These are phyloP conservation scores for Boletus tylopilopsis DNA, from an alignment of 768 basidiomycete species.

Conservation along the genomic window DNA sequence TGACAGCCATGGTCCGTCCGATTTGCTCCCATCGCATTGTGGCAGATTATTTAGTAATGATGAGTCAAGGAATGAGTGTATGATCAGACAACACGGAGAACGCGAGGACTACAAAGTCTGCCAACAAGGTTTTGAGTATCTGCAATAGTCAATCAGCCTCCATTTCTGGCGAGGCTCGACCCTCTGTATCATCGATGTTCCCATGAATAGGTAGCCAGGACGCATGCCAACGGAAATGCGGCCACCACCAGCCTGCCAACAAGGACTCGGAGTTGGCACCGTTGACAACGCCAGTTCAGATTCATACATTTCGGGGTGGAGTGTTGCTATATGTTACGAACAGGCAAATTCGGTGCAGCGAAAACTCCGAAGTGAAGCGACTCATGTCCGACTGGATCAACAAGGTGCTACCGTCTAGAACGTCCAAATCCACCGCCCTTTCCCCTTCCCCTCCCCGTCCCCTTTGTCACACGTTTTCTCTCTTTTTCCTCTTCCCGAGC, in stretches of 20 bases:
- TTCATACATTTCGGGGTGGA: not conserved
- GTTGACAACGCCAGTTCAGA: not conserved
- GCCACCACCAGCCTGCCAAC: not conserved
- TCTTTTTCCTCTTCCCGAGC: constrained; percentile 79
- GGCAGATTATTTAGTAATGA: not conserved
- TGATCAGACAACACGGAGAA: constrained; percentile 5
- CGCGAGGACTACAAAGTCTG: not conserved
- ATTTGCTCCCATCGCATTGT: not conserved
- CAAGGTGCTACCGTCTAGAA: constrained; percentile 20
- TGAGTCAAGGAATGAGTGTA: not conserved
- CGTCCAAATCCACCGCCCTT: constrained; percentile 19
- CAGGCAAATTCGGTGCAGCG: not conserved
- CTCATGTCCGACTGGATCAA: not conserved
- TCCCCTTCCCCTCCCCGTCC: constrained; percentile 22
- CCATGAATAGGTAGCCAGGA: not conserved
- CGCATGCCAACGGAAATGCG: not conserved
- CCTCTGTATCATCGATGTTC: no score
- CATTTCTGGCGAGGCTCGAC: not conserved
- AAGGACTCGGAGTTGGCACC: not conserved
- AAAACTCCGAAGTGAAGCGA: not conserved
- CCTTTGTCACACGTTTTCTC: constrained; percentile 41
- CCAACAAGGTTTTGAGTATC: not conserved
- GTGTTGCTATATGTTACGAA: no score
- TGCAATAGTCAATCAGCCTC: not conserved
- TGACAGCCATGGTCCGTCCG: constrained; percentile 1